Conservation (phyloP, 768 basidiomycete species). For the Amanita molliuscula region DNA sequence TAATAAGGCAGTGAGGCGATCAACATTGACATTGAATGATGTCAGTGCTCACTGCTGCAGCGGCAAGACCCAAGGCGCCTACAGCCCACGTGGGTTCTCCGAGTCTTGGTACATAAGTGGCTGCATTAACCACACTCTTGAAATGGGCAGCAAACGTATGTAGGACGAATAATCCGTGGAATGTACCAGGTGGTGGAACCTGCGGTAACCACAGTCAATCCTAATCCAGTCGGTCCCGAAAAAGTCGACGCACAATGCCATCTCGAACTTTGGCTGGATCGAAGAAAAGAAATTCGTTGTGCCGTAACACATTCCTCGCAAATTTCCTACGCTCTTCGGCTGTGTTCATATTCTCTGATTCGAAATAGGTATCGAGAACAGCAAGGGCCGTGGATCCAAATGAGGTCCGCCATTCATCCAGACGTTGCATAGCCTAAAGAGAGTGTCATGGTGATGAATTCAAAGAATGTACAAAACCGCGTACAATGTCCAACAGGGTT, state of each 20-base stretch:
- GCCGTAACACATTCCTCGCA: not conserved
- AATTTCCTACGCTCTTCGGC: not conserved
- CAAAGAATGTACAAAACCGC: not conserved
- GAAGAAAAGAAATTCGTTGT: not conserved
- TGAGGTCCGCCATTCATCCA: constrained; percentile 4
- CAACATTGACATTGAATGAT: not conserved
- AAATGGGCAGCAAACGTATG: not conserved
- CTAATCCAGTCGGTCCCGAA: not conserved
- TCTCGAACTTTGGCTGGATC: not conserved
- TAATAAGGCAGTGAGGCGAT: not conserved
- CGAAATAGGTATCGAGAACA: constrained; percentile 5
- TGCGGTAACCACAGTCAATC: not conserved
- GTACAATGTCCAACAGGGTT: not conserved
- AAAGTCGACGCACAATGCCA: not conserved
- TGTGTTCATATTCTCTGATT: not conserved
- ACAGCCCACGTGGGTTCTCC: not conserved
- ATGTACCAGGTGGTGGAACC: not conserved
- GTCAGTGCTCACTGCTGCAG: not conserved
- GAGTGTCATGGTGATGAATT: not conserved
- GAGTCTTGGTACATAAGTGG: not conserved
- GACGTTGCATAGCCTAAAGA: constrained; percentile 1
- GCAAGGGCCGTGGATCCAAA: constrained; percentile 6
- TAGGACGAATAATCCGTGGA: not conserved
- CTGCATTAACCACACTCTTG: not conserved
- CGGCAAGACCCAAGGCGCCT: not conserved